These are phyloP conservation scores for Agrostemma githago DNA, from an alignment of 148 eudicot genomes.

Conservation along the genomic window DNA sequence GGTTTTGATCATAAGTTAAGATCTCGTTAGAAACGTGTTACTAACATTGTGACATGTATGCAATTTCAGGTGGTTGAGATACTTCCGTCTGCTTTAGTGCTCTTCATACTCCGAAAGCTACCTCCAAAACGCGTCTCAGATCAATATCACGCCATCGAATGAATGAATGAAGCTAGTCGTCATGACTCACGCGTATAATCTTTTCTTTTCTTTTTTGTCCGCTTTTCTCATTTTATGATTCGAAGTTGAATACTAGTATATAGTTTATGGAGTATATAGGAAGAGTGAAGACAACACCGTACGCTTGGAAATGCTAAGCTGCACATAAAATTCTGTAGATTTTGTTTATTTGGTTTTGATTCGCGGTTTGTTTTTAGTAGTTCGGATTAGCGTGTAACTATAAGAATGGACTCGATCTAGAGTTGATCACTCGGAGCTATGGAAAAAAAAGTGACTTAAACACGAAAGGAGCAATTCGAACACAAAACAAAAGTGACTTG, in stretches of 20 bases:
- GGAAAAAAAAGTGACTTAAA: too few relatives aligned
- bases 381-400: background rate
- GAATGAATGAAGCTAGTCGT: constrained; percentile 8
- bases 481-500: too few relatives aligned
- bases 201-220: background rate
- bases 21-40: too few relatives aligned
- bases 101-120: constrained; percentile 57
- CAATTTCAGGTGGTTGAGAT: constrained; percentile 52
- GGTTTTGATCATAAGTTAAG: too few relatives aligned
- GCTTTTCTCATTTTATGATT: background rate
- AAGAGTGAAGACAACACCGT: background rate
- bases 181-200: background rate
- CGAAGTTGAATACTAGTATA: too few relatives aligned
- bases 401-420: too few relatives aligned
- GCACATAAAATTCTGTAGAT: background rate
- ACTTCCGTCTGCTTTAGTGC: constrained; percentile 55
- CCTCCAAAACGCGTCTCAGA: constrained; percentile 55
- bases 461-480: too few relatives aligned
- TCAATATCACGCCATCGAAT: constrained; percentile 51
- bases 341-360: too few relatives aligned
- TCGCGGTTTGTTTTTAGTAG: background rate
- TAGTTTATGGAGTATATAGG: too few relatives aligned
- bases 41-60: too few relatives aligned
- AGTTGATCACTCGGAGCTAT: too few relatives aligned
- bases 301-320: background rate